These are phyloP conservation scores for Scheffersomyces ergatensis DNA, from an alignment of 805 yeast genomes.

Conservation along the genomic window DNA sequence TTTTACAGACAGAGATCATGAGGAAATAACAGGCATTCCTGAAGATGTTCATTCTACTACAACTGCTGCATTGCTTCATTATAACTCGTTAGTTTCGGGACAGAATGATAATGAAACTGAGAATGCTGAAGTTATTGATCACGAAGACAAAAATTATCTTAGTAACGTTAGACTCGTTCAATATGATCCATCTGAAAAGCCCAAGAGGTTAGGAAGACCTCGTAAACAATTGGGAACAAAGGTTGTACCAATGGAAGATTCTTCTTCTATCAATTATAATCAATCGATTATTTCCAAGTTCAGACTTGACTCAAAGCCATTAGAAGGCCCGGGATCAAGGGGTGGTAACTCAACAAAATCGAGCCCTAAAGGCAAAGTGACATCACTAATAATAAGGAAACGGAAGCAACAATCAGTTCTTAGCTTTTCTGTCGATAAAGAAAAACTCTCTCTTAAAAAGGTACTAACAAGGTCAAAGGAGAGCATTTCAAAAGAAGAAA, in stretches of 20 bases:
- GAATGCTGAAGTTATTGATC: not conserved
- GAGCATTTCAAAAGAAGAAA: not conserved
- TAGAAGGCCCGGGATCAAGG: slow-evolving; percentile 39
- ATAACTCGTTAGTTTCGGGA: not conserved
- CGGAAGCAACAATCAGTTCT: slow-evolving; percentile 15
- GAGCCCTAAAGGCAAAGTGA: slow-evolving; percentile 24
- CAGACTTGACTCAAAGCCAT: slow-evolving; percentile 30
- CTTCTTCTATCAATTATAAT: slow-evolving; percentile 24
- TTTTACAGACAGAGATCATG: not conserved
- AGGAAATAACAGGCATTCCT: not conserved
- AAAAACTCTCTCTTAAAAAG: not conserved
- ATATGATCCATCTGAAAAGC: slow-evolving; percentile 28
- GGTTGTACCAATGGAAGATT: slow-evolving; percentile 15
- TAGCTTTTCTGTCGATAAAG: slow-evolving; percentile 1
- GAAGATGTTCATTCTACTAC: not conserved
- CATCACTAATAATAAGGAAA: slow-evolving; percentile 16
- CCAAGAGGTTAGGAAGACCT: slow-evolving; percentile 36
- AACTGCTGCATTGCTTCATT: not conserved
- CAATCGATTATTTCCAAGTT: slow-evolving; percentile 30
- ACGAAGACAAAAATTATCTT: slow-evolving; percentile 1
- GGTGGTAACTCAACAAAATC: slow-evolving; percentile 27
- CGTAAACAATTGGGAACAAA: slow-evolving; percentile 22
- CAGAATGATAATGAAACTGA: not conserved
- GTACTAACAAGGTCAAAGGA: too few relatives aligned
- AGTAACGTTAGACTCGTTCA: slow-evolving; percentile 19